phyloP scores from a whole-genome alignment of 768 basidiomycete genomes.

The Leccinum rimulosum region DNA sequence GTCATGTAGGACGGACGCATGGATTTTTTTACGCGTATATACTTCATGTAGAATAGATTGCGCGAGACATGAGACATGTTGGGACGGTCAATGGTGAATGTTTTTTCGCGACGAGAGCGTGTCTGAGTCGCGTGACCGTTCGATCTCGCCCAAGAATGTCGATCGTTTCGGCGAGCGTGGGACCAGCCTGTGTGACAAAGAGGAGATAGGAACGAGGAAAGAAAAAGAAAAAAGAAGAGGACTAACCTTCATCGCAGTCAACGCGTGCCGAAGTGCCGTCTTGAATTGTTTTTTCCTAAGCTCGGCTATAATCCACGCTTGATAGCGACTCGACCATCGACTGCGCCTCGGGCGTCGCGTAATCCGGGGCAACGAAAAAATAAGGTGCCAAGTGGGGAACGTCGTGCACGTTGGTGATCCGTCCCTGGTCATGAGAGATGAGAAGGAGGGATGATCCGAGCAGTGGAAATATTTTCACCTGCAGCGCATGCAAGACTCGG shows the following conservation, averaged over 20 bases:
- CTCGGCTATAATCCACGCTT: constrained; percentile 42
- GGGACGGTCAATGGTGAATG: not conserved
- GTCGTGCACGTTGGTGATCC: constrained; percentile 68
- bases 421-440: constrained; percentile 44
- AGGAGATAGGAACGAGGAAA: not conserved
- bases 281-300: constrained; percentile 57
- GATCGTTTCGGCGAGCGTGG: constrained; percentile 41
- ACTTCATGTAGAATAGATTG: not conserved
- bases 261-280: constrained; percentile 69
- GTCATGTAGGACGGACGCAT: too few species aligned
- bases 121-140: constrained; percentile 17
- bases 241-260: constrained; percentile 83
- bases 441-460: not conserved
- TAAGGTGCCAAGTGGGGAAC: constrained; percentile 67
- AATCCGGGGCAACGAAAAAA: constrained; percentile 74
- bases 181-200: constrained; percentile 37
- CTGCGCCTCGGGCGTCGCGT: constrained; percentile 50
- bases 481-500: constrained; percentile 57
- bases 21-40: too few species aligned
- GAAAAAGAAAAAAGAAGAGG: not conserved
- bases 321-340: constrained; percentile 48
- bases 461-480: constrained; percentile 37
- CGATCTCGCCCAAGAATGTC: constrained; percentile 36
- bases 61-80: too few species aligned
- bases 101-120: constrained; percentile 3